phyloP scores from a whole-genome alignment of 2,329 filamentous ascomycete genomes.

The Cordyceps sp. region DNA sequence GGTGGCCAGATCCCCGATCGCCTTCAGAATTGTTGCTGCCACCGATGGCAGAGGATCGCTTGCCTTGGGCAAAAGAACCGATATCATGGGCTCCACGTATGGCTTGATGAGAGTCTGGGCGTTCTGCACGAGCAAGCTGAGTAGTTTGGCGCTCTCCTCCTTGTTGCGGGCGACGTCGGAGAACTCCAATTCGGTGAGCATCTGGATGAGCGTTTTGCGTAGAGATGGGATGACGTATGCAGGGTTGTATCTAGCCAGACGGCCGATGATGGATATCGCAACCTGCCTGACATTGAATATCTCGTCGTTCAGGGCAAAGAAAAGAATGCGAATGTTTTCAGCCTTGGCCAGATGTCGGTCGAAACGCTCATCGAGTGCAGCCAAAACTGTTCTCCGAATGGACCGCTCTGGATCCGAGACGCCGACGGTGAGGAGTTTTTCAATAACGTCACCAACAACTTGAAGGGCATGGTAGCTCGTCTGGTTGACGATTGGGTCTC shows the following conservation, averaged over 20 bases:
- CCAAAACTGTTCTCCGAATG: slow-evolving; percentile 77
- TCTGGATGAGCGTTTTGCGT: slow-evolving; percentile 86
- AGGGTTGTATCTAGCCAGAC: slow-evolving; percentile 78
- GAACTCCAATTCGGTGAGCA: slow-evolving; percentile 91
- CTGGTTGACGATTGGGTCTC: slow-evolving; percentile 94
- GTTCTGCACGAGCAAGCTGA: slow-evolving; percentile 84
- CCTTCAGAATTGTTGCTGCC: slow-evolving; percentile 85
- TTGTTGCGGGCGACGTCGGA: slow-evolving; percentile 89
- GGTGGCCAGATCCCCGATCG: slow-evolving; percentile 83
- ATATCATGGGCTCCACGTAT: slow-evolving; percentile 93
- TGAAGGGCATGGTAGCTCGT: slow-evolving; percentile 94
- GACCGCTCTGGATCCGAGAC: slow-evolving; percentile 82
- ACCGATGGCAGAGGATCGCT: slow-evolving; percentile 73
- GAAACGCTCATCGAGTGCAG: slow-evolving; percentile 82
- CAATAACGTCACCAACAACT: slow-evolving; percentile 94
- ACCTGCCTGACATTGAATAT: slow-evolving; percentile 85
- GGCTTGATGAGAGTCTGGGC: slow-evolving; percentile 87
- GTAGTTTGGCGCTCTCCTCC: slow-evolving; percentile 85
- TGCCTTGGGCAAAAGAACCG: slow-evolving; percentile 84
- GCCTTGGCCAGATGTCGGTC: slow-evolving; percentile 94
- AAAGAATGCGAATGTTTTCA: slow-evolving; percentile 89
- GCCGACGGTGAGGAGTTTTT: slow-evolving; percentile 86
- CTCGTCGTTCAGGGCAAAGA: slow-evolving; percentile 91
- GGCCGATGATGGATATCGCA: slow-evolving; percentile 89
- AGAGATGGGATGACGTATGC: slow-evolving; percentile 95